Evolutionary conservation across 2,329 filamentous ascomycete genomes (phyloP).

Genomic region (Elsinoe fawcettii): DNA sequence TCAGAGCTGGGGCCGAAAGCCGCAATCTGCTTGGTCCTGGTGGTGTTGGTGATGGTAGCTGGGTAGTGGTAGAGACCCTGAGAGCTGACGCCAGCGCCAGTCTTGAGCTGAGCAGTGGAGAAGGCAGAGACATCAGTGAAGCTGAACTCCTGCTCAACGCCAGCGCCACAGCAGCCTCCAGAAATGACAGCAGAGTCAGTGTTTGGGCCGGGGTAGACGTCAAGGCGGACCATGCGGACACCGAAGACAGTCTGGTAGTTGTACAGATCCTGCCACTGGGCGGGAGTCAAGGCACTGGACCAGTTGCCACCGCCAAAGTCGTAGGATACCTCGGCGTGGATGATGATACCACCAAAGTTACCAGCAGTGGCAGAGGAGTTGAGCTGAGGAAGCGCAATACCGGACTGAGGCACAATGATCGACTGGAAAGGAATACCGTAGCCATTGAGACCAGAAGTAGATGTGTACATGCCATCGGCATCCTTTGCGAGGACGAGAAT

Average conservation of each 20-base stretch:
- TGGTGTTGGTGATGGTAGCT: slow-evolving; percentile 47
- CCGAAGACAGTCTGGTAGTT: slow-evolving; percentile 52
- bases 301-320: slow-evolving; percentile 41
- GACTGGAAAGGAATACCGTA: slow-evolving; percentile 55
- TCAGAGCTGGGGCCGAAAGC: slow-evolving; percentile 39
- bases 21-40: slow-evolving; percentile 48
- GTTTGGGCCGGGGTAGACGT: slow-evolving; percentile 47
- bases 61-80: slow-evolving; percentile 52
- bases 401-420: slow-evolving; percentile 45
- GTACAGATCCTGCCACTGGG: slow-evolving; percentile 50
- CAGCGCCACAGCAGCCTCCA: slow-evolving; percentile 42
- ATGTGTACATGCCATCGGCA: slow-evolving; percentile 40
- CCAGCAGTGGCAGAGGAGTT: slow-evolving; percentile 43
- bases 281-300: slow-evolving; percentile 47
- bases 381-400: slow-evolving; percentile 45
- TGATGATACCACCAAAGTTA: slow-evolving; percentile 54
- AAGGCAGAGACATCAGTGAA: slow-evolving; percentile 50
- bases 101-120: slow-evolving; percentile 47
- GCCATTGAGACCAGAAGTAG: slow-evolving; percentile 48
- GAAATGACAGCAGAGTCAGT: slow-evolving; percentile 38
- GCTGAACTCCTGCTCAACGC: slow-evolving; percentile 45
- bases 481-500: slow-evolving; percentile 52
- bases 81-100: slow-evolving; percentile 41
- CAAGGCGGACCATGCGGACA: slow-evolving; percentile 53
- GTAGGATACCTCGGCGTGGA: slow-evolving; percentile 48